Evolutionary conservation across 208 protist species (phyloP).

Genomic region (Acanthamoeba triangularis): DNA sequence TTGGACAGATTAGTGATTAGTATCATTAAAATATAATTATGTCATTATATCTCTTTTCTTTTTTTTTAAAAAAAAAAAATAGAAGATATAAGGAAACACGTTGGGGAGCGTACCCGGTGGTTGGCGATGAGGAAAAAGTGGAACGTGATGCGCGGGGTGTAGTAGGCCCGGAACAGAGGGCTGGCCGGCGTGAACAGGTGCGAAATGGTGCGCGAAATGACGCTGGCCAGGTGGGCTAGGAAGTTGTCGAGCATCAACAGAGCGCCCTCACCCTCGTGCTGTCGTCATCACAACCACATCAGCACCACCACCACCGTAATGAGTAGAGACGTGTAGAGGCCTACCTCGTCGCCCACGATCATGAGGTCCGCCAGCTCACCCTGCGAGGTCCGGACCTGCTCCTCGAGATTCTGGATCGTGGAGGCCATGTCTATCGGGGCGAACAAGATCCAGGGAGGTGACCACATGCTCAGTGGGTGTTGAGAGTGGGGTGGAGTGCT

Average conservation of each 20-base stretch:
- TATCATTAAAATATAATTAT: too few relatives aligned
- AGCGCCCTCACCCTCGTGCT: conserved; percentile 37
- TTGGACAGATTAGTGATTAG: too few relatives aligned
- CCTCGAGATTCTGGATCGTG: not conserved
- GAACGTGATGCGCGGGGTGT: conserved; percentile 47
- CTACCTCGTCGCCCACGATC: not conserved
- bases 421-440: not conserved
- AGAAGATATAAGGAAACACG: not conserved
- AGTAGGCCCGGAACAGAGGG: conserved; percentile 42
- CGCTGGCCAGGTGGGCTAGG: not conserved
- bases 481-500: too few relatives aligned
- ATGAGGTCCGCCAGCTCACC: not conserved
- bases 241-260: conserved; percentile 60
- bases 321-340: not conserved
- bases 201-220: conserved; percentile 4
- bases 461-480: not conserved
- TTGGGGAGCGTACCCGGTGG: not conserved
- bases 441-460: not conserved
- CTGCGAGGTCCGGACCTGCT: not conserved
- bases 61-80: not conserved
- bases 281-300: not conserved
- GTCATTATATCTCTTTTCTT: too few relatives aligned
- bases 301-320: not conserved
- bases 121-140: conserved; percentile 55
- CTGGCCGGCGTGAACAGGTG: conserved; percentile 24